phyloP scores from a whole-genome alignment of 257 asterid species.

The Coffea canephora region DNA sequence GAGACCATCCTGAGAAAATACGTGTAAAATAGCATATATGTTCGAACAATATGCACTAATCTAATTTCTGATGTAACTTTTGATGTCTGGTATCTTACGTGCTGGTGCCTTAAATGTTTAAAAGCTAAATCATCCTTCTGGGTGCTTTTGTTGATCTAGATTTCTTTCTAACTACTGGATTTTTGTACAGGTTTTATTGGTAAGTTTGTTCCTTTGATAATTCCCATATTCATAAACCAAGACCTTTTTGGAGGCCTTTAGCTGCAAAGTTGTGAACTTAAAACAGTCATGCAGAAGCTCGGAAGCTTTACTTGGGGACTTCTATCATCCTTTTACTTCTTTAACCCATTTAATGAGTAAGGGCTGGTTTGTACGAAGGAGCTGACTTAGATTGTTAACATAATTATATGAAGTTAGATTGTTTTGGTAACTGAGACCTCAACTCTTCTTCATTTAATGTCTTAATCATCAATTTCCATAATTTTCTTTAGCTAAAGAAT shows the following conservation, averaged over 20 bases:
- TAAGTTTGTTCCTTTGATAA: neutral
- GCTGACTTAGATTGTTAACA: neutral
- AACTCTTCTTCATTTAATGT: too few species aligned
- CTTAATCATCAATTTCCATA: too few species aligned
- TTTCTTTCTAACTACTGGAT: neutral
- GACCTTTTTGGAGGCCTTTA: neutral
- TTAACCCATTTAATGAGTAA: neutral
- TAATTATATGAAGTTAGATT: neutral
- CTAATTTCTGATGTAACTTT: neutral
- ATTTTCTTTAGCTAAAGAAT: too few species aligned
- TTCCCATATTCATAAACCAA: neutral
- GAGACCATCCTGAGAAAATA: constrained; percentile 71
- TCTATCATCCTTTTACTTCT: neutral
- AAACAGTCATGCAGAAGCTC: too few species aligned
- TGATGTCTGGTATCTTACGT: neutral
- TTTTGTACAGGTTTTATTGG: neutral
- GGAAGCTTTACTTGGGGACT: neutral
- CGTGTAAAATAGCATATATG: constrained; percentile 22
- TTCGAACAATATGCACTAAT: neutral
- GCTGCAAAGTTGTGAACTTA: neutral
- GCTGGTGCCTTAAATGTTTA: neutral
- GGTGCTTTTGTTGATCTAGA: neutral
- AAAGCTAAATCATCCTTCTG: neutral
- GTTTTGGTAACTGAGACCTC: too few species aligned
- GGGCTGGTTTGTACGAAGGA: neutral